phyloP scores from a whole-genome alignment of 1,284 basidiomycete genomes.

The Trametes versicolor region DNA sequence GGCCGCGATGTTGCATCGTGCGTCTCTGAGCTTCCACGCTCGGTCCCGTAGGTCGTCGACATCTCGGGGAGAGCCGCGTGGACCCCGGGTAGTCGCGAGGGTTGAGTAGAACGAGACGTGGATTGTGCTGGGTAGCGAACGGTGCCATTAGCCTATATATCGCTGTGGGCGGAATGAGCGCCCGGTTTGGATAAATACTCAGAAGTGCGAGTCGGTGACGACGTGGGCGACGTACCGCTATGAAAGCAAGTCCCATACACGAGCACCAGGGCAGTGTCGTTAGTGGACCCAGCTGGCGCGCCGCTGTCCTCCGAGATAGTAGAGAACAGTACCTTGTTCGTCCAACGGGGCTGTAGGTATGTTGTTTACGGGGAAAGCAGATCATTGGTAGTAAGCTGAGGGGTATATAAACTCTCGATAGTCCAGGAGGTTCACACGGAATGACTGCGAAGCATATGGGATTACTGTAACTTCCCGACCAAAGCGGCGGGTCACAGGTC shows the following conservation, averaged over 20 bases:
- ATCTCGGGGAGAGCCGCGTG: slow-evolving; percentile 39
- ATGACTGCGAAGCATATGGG: too few species aligned
- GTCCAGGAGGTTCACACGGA: too few species aligned
- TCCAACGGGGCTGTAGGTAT: slow-evolving; percentile 37
- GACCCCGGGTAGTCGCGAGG: slow-evolving; percentile 46
- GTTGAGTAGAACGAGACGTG: slow-evolving; percentile 45
- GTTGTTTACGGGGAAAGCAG: not conserved
- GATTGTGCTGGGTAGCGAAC: slow-evolving; percentile 36
- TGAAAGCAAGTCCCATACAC: slow-evolving; percentile 41
- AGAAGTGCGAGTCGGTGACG: too few species aligned
- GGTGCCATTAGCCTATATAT: slow-evolving; percentile 41
- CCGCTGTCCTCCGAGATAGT: slow-evolving; percentile 37
- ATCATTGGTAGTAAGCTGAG: too few species aligned
- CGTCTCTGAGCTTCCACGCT: slow-evolving; percentile 28
- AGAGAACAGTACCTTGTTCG: slow-evolving; percentile 30
- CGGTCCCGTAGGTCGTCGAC: slow-evolving; percentile 35
- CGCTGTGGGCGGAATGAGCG: slow-evolving; percentile 28
- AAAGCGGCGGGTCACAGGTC: too few species aligned
- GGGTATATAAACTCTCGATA: too few species aligned
- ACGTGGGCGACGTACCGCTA: slow-evolving; percentile 31
- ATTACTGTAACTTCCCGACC: too few species aligned
- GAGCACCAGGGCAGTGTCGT: slow-evolving; percentile 38
- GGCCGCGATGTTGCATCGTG: slow-evolving; percentile 34
- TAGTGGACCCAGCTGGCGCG: slow-evolving; percentile 6
- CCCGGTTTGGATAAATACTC: not conserved